Base-by-base conservation (phyloP, 2,329 filamentous ascomycete genomes). In the Fusarium protoensiforme region DNA sequence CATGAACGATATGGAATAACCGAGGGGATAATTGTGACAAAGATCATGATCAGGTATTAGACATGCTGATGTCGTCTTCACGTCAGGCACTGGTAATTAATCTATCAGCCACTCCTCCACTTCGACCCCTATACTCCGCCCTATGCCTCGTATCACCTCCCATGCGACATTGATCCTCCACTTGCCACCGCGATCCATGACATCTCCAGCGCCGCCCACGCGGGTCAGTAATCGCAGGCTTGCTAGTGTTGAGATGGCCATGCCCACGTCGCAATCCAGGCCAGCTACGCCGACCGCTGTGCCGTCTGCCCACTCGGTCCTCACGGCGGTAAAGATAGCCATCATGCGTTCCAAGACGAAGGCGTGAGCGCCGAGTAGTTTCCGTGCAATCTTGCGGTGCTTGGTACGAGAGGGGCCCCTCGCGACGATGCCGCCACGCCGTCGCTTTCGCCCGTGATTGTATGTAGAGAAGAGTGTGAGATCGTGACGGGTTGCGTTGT, bases 81-180 rank as follows among this genome's bases (percentile, higher is more conserved):
- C 13, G 10, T 53, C 36, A 35, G 56, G 39, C 51, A 53, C 65
- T 63, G 56, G 79, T 80, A 94, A 72, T 80, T 80, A 94, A 72
- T 94, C 92, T 57, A 92, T 87, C 64, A 94, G 82, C 87, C 92
- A 95, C 80, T 96, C 93, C 71, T 93, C 91, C 14, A 95, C 87
- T 80, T 95, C 93, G n/a, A 96, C 87, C 3, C 92, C 92, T 60
- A 96, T 89, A 78, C 89, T 92, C 78, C 94, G 85, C 31, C 93
- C 94, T 71, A 96, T 83, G 5, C 87, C 88, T 68, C 92, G 85
- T 8, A 93, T 89, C 71, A 92, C 90, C 78, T 96, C 94, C 93
- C 93, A 95, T 1, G 91, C 90, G 65, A 94, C 91, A 75, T 93
- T 94, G 11, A 95, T 92, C 77, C 92, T 90, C 92, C 93, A 96